Evolutionary conservation across 495 filamentous ascomycete species (phyloP).

Genomic region (Penicillium pancosmium): DNA sequence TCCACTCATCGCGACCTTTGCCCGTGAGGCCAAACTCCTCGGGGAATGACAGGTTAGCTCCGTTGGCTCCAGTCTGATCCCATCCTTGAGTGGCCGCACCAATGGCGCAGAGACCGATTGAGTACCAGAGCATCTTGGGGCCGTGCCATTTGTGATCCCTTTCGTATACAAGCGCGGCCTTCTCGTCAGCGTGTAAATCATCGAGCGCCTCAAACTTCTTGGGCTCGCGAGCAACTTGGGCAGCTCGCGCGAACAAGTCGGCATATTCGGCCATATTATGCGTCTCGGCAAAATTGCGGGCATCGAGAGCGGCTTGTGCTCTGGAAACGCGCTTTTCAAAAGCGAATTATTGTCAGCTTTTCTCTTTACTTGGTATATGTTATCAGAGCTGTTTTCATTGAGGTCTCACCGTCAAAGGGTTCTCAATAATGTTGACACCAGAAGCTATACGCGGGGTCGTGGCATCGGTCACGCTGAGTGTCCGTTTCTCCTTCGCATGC

Average conservation of each 20-base stretch:
- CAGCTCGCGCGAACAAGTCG: conserved; percentile 44
- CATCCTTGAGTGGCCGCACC: conserved; percentile 52
- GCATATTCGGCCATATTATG: conserved; percentile 44
- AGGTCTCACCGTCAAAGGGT: conserved; percentile 44
- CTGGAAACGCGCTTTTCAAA: conserved; percentile 33
- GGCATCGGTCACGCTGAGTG: not conserved
- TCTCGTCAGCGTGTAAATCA: conserved; percentile 29
- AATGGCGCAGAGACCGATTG: conserved; percentile 35
- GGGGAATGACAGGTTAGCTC: conserved; percentile 64
- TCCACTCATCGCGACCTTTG: conserved; percentile 50
- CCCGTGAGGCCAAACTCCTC: conserved; percentile 53
- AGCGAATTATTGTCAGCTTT: not conserved
- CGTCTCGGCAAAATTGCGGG: conserved; percentile 39
- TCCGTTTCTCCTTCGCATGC: not conserved
- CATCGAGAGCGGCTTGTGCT: conserved; percentile 38
- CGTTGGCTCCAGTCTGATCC: conserved; percentile 72
- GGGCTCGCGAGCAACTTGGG: conserved; percentile 38
- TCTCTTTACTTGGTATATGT: not conserved
- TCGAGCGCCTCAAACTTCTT: conserved; percentile 15
- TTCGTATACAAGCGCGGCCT: conserved; percentile 29
- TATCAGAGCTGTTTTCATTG: not conserved
- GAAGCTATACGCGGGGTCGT: conserved; percentile 1
- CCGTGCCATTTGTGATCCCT: conserved; percentile 40
- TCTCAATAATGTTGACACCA: conserved; percentile 46
- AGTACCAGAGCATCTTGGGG: conserved; percentile 38